phyloP scores from a whole-genome alignment of 225 moss, liverwort and hornwort species.

The Takakia lepidozioides region DNA sequence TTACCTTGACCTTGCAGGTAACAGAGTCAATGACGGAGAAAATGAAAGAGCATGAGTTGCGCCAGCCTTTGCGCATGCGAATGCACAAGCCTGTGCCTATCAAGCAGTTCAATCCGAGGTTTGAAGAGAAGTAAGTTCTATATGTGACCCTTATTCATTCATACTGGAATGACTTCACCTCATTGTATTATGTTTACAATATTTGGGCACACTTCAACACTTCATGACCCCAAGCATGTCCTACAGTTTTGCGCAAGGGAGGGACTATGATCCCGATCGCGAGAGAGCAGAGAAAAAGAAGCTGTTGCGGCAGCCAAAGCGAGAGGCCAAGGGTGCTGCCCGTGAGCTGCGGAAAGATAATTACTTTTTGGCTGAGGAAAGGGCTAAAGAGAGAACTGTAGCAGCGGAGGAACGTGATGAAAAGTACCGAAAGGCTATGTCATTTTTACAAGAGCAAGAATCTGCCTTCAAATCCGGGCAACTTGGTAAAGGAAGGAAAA shows the following conservation, averaged over 20 bases:
- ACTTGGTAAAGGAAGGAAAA: conserved; percentile 80
- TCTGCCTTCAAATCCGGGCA: conserved; percentile 95
- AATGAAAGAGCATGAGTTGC: conserved; percentile 51
- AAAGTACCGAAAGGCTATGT: conserved; percentile 86
- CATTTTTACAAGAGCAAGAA: conserved; percentile 87
- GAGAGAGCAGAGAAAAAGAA: conserved; percentile 90
- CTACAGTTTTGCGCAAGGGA: conserved; percentile 51
- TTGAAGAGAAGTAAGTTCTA: conserved; percentile 87
- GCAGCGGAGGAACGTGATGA: conserved; percentile 71
- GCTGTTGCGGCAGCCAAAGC: conserved; percentile 60
- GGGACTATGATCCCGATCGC: conserved; percentile 90
- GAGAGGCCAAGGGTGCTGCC: conserved; percentile 79
- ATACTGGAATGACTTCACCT: too few species aligned
- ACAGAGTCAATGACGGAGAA: conserved; percentile 40
- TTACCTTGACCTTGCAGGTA: conserved; percentile 44
- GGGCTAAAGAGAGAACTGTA: conserved; percentile 43
- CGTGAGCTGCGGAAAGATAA: conserved; percentile 93
- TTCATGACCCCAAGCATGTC: not conserved
- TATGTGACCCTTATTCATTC: too few species aligned
- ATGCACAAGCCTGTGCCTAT: conserved; percentile 75
- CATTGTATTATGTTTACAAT: too few species aligned
- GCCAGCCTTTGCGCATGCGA: conserved; percentile 79
- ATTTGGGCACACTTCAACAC: too few species aligned
- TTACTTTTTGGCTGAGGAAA: conserved; percentile 76
- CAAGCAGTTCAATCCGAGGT: conserved; percentile 82